Conservation (phyloP, 345 rosid genomes). For the Syzygium grande region DNA sequence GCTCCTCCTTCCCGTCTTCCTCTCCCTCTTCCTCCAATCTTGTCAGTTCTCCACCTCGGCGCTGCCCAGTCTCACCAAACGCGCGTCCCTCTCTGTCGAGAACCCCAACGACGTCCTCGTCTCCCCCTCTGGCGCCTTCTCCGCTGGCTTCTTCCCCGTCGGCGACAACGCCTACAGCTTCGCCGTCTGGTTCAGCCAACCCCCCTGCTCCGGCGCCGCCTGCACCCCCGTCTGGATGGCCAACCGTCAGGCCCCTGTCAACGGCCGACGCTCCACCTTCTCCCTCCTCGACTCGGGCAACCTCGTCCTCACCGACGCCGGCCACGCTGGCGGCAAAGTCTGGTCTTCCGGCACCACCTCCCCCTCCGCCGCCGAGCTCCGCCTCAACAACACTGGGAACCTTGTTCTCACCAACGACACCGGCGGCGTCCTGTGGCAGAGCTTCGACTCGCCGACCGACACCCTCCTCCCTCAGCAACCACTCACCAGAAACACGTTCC, state of each 20-base stretch:
- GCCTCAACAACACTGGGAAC: slow-evolving; percentile 10
- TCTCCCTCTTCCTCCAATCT: not conserved
- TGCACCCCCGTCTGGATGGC: slow-evolving; percentile 33
- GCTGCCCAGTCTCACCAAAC: not conserved
- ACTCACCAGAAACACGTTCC: not conserved
- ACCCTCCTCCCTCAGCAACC: slow-evolving; percentile 28
- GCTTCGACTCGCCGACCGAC: slow-evolving; percentile 23
- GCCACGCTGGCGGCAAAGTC: not conserved
- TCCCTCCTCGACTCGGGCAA: slow-evolving; percentile 2
- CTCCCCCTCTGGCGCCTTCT: slow-evolving; percentile 10
- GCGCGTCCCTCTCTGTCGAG: slow-evolving; percentile 15
- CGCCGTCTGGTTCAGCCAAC: slow-evolving; percentile 16
- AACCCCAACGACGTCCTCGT: slow-evolving; percentile 4
- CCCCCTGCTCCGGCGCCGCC: not conserved
- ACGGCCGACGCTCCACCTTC: slow-evolving; percentile 25
- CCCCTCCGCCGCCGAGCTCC: not conserved
- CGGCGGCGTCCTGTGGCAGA: slow-evolving; percentile 12
- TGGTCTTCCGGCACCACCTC: slow-evolving; percentile 13
- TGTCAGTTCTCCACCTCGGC: not conserved
- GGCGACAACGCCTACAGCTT: slow-evolving; percentile 19
- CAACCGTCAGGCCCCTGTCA: slow-evolving; percentile 25
- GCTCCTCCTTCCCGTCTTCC: not conserved
- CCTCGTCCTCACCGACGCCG: slow-evolving; percentile 14
- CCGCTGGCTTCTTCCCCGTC: slow-evolving; percentile 20
- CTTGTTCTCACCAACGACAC: not conserved